Evolutionary conservation across 2,329 filamentous ascomycete genomes (phyloP), one percentile per base, ranked within the genome.

Genomic region (Simplicillium aogashimaense): DNA sequence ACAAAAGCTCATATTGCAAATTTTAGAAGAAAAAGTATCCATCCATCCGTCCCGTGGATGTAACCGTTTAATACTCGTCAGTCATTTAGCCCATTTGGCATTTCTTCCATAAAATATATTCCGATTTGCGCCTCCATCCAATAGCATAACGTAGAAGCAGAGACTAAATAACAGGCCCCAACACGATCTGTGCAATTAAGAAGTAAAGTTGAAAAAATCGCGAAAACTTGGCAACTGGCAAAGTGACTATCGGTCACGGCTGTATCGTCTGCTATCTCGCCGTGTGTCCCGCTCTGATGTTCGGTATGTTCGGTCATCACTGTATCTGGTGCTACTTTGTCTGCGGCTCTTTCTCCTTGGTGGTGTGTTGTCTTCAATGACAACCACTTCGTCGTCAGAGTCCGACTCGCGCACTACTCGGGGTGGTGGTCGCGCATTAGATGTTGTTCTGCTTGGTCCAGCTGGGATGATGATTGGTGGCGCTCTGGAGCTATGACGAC

Each of bases 321-420:
- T 18, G 9, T 28, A 15, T 7, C 37, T 30, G 17, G 20, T 29
- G 4, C 25, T 14, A 16, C 37, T 31, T 6, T 38, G 25, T 13
- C 37, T 7, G 12, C 18, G 29, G 38, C 38, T 43, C 25, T 50
- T 46, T 47, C 50, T 43, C 42, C 52, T 46, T 20, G 58, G 53
- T 37, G 57, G 53, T 18, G 48, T 51, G 34, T 55, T 50, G 38
- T 63, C 60, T 48, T 63, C 60, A 29, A 60, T 47, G 9, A 64
- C 59, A 2, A 64, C 46, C 13, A 63, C 55, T 55, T 70, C 65
- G 35, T 64, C 60, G 6, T 61, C 54, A 11, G 38, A 53, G 42
- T 45, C 45, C 3, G 50, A 47, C 38, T 53, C 45, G 28, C 47
- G 49, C 7, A 52, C 48, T 12, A 50, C 51, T 13, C 53, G 54